A percentile compares a stretch with the other conserved stretches of the same genome.
Evolutionary conservation across 2,329 filamentous ascomycete genomes (phyloP).

Genomic region (Xylariaceae sp.): DNA sequence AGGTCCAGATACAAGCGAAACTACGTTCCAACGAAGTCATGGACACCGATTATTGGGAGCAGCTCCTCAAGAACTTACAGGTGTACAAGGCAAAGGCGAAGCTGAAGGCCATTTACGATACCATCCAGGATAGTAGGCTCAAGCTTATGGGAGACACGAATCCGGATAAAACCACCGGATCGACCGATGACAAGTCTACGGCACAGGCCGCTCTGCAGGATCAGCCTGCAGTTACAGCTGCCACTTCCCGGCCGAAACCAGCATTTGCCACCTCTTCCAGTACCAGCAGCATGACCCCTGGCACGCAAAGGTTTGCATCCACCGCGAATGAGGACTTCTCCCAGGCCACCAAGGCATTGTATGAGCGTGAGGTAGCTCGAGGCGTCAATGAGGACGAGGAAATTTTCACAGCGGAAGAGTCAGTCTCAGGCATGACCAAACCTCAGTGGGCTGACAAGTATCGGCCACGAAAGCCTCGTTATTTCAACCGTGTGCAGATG

Average conservation of each 20-base stretch:
- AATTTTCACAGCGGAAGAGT: constrained; percentile 87
- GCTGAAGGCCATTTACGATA: constrained; percentile 70
- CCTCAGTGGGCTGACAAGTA: constrained; percentile 81
- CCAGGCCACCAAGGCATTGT: constrained; percentile 79
- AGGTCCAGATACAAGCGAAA: constrained; percentile 82
- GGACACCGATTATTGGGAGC: constrained; percentile 97
- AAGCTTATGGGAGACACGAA: constrained; percentile 62
- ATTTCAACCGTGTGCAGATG: constrained; percentile 98
- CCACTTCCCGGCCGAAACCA: constrained; percentile 23
- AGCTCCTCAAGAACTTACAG: constrained; percentile 74
- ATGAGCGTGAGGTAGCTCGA: constrained; percentile 86
- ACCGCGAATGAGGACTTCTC: constrained; percentile 74
- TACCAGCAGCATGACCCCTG: constrained; percentile 43
- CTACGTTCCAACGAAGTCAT: constrained; percentile 84
- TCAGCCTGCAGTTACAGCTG: constrained; percentile 16
- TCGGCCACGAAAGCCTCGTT: constrained; percentile 83
- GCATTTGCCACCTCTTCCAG: constrained; percentile 26
- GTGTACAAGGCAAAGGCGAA: constrained; percentile 91
- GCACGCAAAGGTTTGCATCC: constrained; percentile 63
- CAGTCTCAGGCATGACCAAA: constrained; percentile 57
- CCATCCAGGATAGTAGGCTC: constrained; percentile 65
- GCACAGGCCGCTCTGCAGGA: constrained; percentile 30
- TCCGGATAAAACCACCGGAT: constrained; percentile 55
- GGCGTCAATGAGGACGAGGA: constrained; percentile 93
- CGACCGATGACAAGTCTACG: constrained; percentile 38